Percentiles rank a stretch among this genome's conserved stretches.
Conservation (phyloP, 129 eudicot genomes). For the Pulicaria dysenterica region DNA sequence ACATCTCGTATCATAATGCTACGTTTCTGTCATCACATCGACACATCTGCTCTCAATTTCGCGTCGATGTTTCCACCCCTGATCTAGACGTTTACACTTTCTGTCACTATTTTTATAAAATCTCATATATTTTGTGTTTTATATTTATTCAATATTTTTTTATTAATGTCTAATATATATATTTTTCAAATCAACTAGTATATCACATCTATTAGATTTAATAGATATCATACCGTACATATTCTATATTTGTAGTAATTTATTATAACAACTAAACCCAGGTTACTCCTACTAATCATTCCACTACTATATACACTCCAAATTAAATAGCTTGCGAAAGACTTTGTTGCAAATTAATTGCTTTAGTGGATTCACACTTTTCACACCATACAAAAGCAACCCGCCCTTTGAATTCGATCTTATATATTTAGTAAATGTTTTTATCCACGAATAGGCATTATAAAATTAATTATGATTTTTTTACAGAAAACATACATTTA, state of each 20-base stretch:
- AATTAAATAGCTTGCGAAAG: conserved; percentile 15
- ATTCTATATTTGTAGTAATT: neutral
- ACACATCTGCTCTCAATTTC: too few species aligned
- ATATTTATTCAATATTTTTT: too few species aligned
- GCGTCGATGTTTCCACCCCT: too few species aligned
- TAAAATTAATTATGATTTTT: neutral
- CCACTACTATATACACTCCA: conserved; percentile 19
- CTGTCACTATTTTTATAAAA: too few species aligned
- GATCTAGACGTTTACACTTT: too few species aligned
- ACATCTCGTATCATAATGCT: too few species aligned
- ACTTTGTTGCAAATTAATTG: neutral
- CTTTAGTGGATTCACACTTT: conserved; percentile 23
- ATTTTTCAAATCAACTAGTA: too few species aligned
- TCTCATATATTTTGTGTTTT: too few species aligned
- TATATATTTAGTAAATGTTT: neutral
- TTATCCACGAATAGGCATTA: neutral
- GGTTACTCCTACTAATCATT: conserved; percentile 30
- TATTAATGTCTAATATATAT: too few species aligned
- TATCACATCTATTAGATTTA: neutral
- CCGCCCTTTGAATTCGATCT: conserved; percentile 7
- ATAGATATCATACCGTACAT: conserved; percentile 10
- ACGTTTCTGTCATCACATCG: too few species aligned
- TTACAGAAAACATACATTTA: too few species aligned
- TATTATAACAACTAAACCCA: neutral
- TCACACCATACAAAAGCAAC: conserved; percentile 20